Conservation (phyloP, 1,284 basidiomycete species). For the Xanthoconium separans region DNA sequence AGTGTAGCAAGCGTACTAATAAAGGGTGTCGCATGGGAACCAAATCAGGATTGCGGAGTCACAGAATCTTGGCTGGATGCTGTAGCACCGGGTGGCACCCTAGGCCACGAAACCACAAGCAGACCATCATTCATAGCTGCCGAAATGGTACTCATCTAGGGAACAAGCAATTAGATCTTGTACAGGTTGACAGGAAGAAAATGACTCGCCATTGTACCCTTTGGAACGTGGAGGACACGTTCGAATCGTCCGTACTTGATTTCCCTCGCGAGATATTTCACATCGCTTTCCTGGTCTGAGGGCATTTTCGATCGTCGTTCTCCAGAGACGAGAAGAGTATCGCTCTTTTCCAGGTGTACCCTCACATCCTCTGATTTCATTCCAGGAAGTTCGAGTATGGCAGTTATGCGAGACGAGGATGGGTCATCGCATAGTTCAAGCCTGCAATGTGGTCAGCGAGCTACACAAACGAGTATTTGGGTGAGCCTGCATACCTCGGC, state of each 20-base stretch:
- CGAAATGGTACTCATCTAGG: constrained; percentile 35
- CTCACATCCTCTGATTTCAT: constrained; percentile 33
- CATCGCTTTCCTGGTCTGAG: constrained; percentile 17
- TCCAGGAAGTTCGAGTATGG: constrained; percentile 32
- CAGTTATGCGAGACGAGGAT: constrained; percentile 29
- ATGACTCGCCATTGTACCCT: constrained; percentile 31
- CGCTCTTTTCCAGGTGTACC: constrained; percentile 26
- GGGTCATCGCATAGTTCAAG: constrained; percentile 34
- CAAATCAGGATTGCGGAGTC: constrained; percentile 5
- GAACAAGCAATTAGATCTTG: not conserved
- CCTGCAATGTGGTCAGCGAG: constrained; percentile 18
- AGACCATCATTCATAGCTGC: constrained; percentile 35
- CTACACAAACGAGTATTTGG: not conserved
- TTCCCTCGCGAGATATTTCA: constrained; percentile 25
- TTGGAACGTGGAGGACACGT: constrained; percentile 31
- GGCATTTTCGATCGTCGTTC: constrained; percentile 22
- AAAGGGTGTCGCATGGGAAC: not conserved
- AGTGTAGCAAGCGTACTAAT: not conserved
- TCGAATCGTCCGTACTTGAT: constrained; percentile 34
- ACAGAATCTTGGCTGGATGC: constrained; percentile 11
- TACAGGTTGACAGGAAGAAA: constrained; percentile 9
- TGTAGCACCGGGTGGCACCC: constrained; percentile 18
- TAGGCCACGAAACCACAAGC: constrained; percentile 32
- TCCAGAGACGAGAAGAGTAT: constrained; percentile 28
- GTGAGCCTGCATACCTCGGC: constrained; percentile 30